These are phyloP conservation scores for Cubamyces sp. DNA, from an alignment of 768 basidiomycete genomes.

Conservation along the genomic window DNA sequence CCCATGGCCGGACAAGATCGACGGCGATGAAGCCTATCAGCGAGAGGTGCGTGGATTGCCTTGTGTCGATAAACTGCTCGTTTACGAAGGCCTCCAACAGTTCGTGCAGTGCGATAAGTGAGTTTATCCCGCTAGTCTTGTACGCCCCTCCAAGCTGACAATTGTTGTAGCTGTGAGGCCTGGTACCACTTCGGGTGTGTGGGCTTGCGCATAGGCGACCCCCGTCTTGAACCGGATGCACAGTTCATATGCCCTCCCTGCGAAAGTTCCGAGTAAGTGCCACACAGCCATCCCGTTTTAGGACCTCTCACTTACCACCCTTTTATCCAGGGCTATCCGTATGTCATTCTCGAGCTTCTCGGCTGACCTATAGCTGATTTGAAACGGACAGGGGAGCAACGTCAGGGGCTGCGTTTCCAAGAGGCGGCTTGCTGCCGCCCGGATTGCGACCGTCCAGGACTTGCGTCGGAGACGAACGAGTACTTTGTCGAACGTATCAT, in stretches of 20 bases:
- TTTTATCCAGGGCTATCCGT: constrained; percentile 1
- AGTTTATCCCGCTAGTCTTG: neutral
- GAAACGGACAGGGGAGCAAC: constrained; percentile 1
- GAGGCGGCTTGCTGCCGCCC: constrained; percentile 25
- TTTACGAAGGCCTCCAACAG: constrained; percentile 1
- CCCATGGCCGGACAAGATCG: constrained; percentile 22
- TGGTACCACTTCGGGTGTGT: constrained; percentile 33
- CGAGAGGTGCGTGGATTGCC: constrained; percentile 21
- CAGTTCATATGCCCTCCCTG: constrained; percentile 29
- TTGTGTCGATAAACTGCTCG: too few species aligned
- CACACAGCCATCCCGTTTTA: neutral
- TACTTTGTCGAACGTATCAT: constrained; percentile 32
- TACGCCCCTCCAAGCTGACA: neutral
- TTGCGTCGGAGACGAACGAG: constrained; percentile 22
- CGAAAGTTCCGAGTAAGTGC: constrained; percentile 26
- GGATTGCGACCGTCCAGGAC: constrained; percentile 20
- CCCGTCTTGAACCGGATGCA: constrained; percentile 22
- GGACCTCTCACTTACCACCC: neutral
- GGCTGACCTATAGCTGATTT: too few species aligned
- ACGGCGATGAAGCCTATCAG: constrained; percentile 18
- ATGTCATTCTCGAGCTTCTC: neutral
- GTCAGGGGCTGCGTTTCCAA: constrained; percentile 7
- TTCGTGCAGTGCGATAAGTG: constrained; percentile 27
- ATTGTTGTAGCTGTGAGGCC: constrained; percentile 23
- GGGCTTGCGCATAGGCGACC: constrained; percentile 24